Evolutionary conservation across 306 rosid species (phyloP).

Genomic region (Geum urbanum): DNA sequence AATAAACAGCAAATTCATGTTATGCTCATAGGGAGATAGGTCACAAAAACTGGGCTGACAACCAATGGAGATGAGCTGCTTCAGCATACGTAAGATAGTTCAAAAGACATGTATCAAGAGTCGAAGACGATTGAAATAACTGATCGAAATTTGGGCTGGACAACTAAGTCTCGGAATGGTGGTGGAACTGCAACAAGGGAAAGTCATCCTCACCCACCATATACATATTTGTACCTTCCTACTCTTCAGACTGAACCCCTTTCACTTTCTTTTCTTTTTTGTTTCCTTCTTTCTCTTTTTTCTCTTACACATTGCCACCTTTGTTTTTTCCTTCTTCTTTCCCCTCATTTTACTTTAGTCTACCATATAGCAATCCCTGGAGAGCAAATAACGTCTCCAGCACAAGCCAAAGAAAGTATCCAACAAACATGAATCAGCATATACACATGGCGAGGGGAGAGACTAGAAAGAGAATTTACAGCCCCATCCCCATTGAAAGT

Average conservation of each 20-base stretch:
- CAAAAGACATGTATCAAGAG: neutral
- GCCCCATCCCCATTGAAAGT: neutral
- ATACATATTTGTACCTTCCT: neutral
- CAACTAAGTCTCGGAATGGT: neutral
- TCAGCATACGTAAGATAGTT: neutral
- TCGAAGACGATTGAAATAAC: neutral
- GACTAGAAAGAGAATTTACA: neutral
- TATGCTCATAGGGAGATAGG: neutral
- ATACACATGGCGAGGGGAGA: neutral
- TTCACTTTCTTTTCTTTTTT: neutral
- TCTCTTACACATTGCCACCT: neutral
- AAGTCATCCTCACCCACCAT: neutral
- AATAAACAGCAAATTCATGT: neutral
- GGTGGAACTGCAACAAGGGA: neutral
- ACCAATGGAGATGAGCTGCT: neutral
- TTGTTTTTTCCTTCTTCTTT: neutral
- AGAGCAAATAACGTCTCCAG: neutral
- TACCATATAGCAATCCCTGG: neutral
- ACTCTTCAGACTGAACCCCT: neutral
- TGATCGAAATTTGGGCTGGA: neutral
- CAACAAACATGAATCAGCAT: neutral
- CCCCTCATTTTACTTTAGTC: neutral
- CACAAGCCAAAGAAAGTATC: neutral
- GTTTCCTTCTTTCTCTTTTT: neutral
- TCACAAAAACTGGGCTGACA: neutral